These are phyloP conservation scores for Poa pratensis DNA, from an alignment of 176 grass and related monocot species.

Conservation along the genomic window DNA sequence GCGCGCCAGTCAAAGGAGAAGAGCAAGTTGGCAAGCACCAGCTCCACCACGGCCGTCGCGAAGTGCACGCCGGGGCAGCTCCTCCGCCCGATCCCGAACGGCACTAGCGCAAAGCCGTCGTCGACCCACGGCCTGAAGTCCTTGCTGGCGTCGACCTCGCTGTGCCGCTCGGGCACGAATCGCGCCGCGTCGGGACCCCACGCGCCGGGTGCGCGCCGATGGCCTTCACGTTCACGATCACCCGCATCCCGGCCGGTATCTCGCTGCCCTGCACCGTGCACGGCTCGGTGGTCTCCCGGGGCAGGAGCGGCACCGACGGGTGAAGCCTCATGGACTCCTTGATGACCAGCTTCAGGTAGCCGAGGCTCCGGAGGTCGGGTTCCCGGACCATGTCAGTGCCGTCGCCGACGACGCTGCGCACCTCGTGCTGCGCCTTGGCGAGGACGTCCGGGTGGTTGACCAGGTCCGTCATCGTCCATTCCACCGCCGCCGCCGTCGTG, in stretches of 20 bases:
- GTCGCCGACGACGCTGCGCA: conserved; percentile 26
- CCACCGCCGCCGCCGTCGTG: conserved; percentile 55
- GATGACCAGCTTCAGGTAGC: conserved; percentile 62
- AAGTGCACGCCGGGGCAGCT: conserved; percentile 79
- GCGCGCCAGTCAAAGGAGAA: conserved; percentile 68
- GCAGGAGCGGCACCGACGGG: conserved; percentile 57
- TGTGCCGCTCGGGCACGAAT: conserved; percentile 70
- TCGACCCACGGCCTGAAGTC: conserved; percentile 38
- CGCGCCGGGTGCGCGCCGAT: conserved; percentile 48
- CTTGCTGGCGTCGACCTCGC: background rate
- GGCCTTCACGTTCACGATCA: conserved; percentile 64
- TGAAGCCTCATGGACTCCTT: conserved; percentile 69
- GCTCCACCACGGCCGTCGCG: conserved; percentile 55
- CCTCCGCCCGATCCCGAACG: conserved; percentile 70
- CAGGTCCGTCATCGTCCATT: conserved; percentile 79
- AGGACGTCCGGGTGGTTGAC: conserved; percentile 54
- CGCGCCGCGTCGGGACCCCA: conserved; percentile 52
- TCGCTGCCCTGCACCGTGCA: conserved; percentile 47
- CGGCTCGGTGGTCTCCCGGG: conserved; percentile 49
- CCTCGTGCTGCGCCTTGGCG: conserved; percentile 59
- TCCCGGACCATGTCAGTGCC: conserved; percentile 46
- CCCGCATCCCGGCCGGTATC: conserved; percentile 53
- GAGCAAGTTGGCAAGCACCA: conserved; percentile 71
- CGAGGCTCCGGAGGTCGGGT: conserved; percentile 50
- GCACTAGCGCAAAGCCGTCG: conserved; percentile 54